These are phyloP conservation scores for Pachysolen tannophilus DNA, from an alignment of 805 yeast genomes.

Conservation along the genomic window DNA sequence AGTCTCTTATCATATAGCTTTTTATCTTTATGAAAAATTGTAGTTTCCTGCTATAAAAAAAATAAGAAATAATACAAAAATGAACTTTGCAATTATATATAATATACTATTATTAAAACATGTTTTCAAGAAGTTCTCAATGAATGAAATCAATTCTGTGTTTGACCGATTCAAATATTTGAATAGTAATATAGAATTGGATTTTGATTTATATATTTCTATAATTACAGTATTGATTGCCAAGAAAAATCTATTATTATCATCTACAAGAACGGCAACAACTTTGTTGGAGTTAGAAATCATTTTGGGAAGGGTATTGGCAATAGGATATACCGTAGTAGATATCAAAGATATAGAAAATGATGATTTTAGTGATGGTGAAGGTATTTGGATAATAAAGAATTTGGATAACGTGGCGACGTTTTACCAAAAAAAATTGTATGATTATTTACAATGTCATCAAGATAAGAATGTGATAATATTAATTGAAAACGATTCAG, in stretches of 20 bases:
- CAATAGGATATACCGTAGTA: constrained; percentile 10
- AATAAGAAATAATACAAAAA: too few species aligned
- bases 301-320: constrained; percentile 10
- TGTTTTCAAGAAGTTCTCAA: too few species aligned
- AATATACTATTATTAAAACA: too few species aligned
- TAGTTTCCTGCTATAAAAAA: too few species aligned
- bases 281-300: too few species aligned
- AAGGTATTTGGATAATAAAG: constrained; percentile 10
- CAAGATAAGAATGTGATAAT: constrained; percentile 14
- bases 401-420: constrained; percentile 6
- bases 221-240: constrained; percentile 19
- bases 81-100: too few species aligned
- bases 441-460: constrained; percentile 2
- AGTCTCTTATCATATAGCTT: too few species aligned
- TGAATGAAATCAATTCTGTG: too few species aligned
- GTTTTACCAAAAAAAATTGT: constrained; percentile 1
- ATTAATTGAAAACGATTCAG: constrained; percentile 14
- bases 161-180: too few species aligned
- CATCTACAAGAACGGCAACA: constrained; percentile 14
- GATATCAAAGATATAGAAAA: too few species aligned
- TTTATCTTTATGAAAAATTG: too few species aligned
- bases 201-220: constrained; percentile 15
- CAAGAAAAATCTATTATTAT: constrained; percentile 17
- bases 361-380: constrained; percentile 3
- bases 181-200: too few species aligned